phyloP scores from a whole-genome alignment of 2,329 filamentous ascomycete species.

The Scytalidium sp. region DNA sequence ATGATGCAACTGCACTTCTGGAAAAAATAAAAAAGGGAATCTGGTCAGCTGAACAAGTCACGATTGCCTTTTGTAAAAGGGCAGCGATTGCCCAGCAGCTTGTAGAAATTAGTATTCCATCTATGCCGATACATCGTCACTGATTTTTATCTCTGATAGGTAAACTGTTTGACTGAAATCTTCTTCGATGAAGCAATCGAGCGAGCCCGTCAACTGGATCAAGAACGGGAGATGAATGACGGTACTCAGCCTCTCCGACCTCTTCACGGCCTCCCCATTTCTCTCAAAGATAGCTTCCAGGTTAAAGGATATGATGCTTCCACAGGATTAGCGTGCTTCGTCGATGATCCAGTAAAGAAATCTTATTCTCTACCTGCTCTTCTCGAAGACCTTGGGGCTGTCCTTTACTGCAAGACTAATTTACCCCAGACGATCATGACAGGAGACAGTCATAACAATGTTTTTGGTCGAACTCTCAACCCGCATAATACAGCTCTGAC shows the following conservation, averaged over 20 bases:
- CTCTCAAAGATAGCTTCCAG: conserved; percentile 58
- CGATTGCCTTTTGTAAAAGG: conserved; percentile 44
- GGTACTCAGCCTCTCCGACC: conserved; percentile 46
- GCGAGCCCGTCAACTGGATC: conserved; percentile 41
- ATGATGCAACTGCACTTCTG: conserved; percentile 19
- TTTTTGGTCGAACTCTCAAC: conserved; percentile 59
- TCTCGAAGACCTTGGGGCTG: conserved; percentile 54
- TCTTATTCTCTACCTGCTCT: conserved; percentile 55
- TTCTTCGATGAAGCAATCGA: conserved; percentile 43
- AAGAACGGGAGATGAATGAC: conserved; percentile 33
- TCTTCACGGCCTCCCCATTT: conserved; percentile 55
- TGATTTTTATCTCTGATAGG: conserved; percentile 27
- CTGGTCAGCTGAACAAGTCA: conserved; percentile 31
- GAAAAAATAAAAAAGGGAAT: conserved; percentile 13
- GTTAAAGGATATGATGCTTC: conserved; percentile 47
- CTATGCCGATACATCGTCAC: not conserved
- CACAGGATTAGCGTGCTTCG: conserved; percentile 51
- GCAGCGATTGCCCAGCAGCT: conserved; percentile 45
- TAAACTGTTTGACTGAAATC: conserved; percentile 39
- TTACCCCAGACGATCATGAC: conserved; percentile 53
- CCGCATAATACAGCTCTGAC: conserved; percentile 54
- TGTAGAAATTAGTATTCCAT: conserved; percentile 22
- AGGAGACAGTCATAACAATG: conserved; percentile 54
- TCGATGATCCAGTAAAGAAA: conserved; percentile 44
- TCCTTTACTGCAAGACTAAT: conserved; percentile 66